Evolutionary conservation across 2,329 filamentous ascomycete genomes (phyloP).

Genomic region (Cladophialophora bantiana): DNA sequence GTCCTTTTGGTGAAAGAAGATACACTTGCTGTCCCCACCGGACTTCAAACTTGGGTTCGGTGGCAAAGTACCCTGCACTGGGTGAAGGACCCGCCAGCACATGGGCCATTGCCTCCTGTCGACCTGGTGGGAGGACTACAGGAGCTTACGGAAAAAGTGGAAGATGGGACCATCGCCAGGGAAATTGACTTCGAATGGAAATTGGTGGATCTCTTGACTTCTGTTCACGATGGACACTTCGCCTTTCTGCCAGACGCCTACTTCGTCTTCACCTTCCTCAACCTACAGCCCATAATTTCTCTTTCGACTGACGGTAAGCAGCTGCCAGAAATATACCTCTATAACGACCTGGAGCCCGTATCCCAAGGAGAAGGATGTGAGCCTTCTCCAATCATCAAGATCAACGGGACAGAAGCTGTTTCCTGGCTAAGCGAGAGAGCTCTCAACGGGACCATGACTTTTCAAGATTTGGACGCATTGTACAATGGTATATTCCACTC

Average conservation of each 20-base stretch:
- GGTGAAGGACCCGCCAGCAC: constrained; percentile 60
- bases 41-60: constrained; percentile 41
- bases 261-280: constrained; percentile 58
- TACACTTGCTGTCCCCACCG: constrained; percentile 17
- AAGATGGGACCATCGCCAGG: constrained; percentile 53
- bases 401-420: constrained; percentile 17
- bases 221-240: constrained; percentile 68
- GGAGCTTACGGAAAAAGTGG: constrained; percentile 53
- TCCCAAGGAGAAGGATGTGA: not conserved
- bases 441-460: constrained; percentile 16
- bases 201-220: constrained; percentile 61
- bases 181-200: constrained; percentile 64
- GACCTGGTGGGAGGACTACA: constrained; percentile 58
- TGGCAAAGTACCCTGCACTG: constrained; percentile 59
- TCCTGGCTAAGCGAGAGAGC: constrained; percentile 4
- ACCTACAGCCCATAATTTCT: constrained; percentile 63
- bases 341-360: not conserved
- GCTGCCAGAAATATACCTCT: constrained; percentile 63
- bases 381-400: constrained; percentile 33
- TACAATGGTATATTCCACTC: constrained; percentile 11
- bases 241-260: constrained; percentile 42
- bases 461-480: constrained; percentile 15
- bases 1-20: constrained; percentile 23
- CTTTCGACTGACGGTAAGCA: constrained; percentile 66
- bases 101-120: constrained; percentile 57